Conservation (phyloP, 2,329 filamentous ascomycete genomes). For the Cyanodermella asteris region DNA sequence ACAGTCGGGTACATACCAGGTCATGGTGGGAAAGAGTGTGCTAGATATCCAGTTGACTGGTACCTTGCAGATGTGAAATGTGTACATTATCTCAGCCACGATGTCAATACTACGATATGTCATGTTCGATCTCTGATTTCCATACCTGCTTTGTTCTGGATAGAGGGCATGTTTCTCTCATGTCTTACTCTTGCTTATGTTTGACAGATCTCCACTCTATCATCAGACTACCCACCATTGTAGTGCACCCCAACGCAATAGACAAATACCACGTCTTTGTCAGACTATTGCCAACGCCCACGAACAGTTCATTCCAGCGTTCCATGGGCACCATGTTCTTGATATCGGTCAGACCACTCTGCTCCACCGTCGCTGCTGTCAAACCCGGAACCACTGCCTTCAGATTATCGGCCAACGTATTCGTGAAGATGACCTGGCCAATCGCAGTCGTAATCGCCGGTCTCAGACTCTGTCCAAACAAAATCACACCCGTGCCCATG, state of each 20-base stretch:
- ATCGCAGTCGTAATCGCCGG: constrained; percentile 6
- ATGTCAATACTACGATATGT: too few species aligned
- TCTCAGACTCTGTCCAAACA: constrained; percentile 6
- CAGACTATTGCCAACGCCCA: constrained; percentile 27
- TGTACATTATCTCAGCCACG: too few species aligned
- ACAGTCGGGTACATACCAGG: constrained; percentile 15
- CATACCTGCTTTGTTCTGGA: too few species aligned
- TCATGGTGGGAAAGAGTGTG: constrained; percentile 7
- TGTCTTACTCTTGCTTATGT: constrained; percentile 26
- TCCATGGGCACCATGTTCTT: constrained; percentile 27
- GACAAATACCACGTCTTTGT: constrained; percentile 22
- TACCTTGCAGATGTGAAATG: too few species aligned
- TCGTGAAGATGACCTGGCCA: constrained; percentile 6
- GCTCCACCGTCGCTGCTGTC: constrained; percentile 20
- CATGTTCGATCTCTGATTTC: too few species aligned
- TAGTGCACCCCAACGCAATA: constrained; percentile 23
- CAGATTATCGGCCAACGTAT: constrained; percentile 4
- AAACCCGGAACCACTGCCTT: constrained; percentile 17
- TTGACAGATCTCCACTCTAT: constrained; percentile 37
- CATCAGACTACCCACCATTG: constrained; percentile 21
- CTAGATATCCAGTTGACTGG: too few species aligned
- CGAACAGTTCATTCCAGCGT: constrained; percentile 30
- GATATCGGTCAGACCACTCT: constrained; percentile 36
- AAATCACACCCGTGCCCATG: constrained; percentile 4
- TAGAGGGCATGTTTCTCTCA: too few species aligned